Evolutionary conservation across 768 basidiomycete genomes (phyloP).

Genomic region (Lactarius pseudohatsudake): DNA sequence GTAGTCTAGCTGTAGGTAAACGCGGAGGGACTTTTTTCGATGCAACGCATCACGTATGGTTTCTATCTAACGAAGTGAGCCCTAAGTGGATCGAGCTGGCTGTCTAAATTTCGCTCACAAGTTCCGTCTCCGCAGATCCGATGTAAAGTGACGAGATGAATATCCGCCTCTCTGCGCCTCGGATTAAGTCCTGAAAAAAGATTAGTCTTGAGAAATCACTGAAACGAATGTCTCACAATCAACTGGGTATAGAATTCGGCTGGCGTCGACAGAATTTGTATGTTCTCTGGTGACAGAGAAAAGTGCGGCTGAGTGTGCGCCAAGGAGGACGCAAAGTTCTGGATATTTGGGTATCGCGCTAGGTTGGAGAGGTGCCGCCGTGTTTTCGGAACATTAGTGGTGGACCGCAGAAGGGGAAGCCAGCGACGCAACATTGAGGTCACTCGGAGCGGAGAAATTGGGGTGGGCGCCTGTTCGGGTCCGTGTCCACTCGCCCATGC

Average conservation of each 20-base stretch:
- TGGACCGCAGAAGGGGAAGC: not conserved
- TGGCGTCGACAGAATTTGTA: constrained; percentile 24
- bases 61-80: constrained; percentile 53
- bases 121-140: constrained; percentile 70
- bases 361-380: not conserved
- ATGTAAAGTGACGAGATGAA: constrained; percentile 92
- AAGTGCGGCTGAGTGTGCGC: constrained; percentile 28
- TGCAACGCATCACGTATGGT: constrained; percentile 61
- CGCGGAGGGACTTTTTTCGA: constrained; percentile 56
- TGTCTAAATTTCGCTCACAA: constrained; percentile 52
- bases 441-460: not conserved
- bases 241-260: constrained; percentile 22
- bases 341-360: constrained; percentile 17
- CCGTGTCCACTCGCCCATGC: not conserved
- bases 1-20: constrained; percentile 77
- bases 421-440: not conserved
- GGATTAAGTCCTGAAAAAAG: constrained; percentile 65
- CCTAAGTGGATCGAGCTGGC: not conserved
- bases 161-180: constrained; percentile 72
- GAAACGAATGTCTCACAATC: constrained; percentile 18
- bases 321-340: constrained; percentile 23
- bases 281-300: constrained; percentile 21
- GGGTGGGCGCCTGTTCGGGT: not conserved
- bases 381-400: not conserved
- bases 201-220: not conserved